Base-by-base conservation (phyloP, 164 flowering plant genomes). In the Nymphaea thermarum region DNA sequence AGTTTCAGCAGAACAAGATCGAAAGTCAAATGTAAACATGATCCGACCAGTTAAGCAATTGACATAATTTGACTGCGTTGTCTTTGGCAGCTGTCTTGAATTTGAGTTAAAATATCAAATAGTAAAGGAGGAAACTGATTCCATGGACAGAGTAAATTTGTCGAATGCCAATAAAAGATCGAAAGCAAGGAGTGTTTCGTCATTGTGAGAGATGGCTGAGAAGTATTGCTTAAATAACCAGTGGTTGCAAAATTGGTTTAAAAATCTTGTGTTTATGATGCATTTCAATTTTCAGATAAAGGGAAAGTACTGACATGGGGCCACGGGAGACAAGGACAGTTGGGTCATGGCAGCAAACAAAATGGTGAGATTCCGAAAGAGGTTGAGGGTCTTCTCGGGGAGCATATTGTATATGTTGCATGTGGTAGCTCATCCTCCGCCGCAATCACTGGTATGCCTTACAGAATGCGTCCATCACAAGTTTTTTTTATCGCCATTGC, bases 271-370 rank as follows among this genome's bases (percentile, higher is more conserved):
- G 57, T 15, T 44, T 66, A 66, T 60, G 57, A 43, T 65, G 4
- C 63, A n/a, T 73, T 64, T 74, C n/a, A n/a, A n/a, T n/a, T n/a
- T n/a, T n/a, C 79, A 90, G 98, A 87, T 75, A 82, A 86, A 14
- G 96, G 97, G 2, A 85, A 82, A 74, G 94, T 93, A 14, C 78
- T 85, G 66, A 91, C 98, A 3, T 93, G 97, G 97, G 98, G 98
- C 60, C 88, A 91, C 76, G 97, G 98, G 18, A 92, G 93, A 67
- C 90, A 83, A 71, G 98, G 98, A 71, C 98, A 93, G 74, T 70
- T 93, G 82, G 98, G 96, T 66, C 83, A 87, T 76, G 81, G 81
- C 74, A 81, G 91, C 51, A 74, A 80, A 41, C 78, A 89, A 65
- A 90, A 72, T 75, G 85, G 81, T 75, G 84, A 83, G 78, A 67